Base-by-base conservation (phyloP, 1,139 yeast genomes). In the Candida sojae region DNA sequence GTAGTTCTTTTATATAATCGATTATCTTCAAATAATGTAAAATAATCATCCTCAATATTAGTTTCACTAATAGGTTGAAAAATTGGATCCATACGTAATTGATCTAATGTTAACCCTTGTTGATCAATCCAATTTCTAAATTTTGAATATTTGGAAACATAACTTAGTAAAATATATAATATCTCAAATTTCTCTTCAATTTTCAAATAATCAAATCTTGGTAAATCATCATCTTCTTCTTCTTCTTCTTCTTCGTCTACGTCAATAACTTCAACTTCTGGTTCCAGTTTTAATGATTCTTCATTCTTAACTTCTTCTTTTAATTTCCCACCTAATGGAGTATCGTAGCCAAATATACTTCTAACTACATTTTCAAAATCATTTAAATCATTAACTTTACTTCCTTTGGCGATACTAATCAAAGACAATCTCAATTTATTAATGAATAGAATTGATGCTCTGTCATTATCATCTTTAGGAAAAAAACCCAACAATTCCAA, bases 361-460 rank as follows among this genome's bases (percentile, higher is more conserved):
- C 79, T 66, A 43, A 78, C 71, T n/a, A 73, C 66, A 44, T 66
- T 67, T 54, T 81, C 82, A 65, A 82, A 81, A 53, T 76, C 62
- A 44, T 60, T 63, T 25, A 66, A 39, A n/a, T 63, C 57, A 4
- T 65, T 53, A 12, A 66, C 54, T 48, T 66, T 68, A 10, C 67
- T 59, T 35, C 64, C 66, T 44, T 68, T 71, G n/a, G 39, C 63
- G 50, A 52, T 63, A 43, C 73, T 42, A 10, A 81, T 64, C 47
- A 82, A 60, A 9, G 73, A 72, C 9, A 65, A 51, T 53, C 77
- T 73, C 46, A 79, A 62, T 49, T 68, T 74, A 51, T 73, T 70
- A 37, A 77, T 58, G 49, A 80, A 75, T 36, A 70, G 59, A 5
- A 49, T 29, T 9, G 42, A 10, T 4, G 28, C 34, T 5, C 26